Evolutionary conservation across 129 eudicot species (phyloP).

Genomic region (Sambucus nigra): DNA sequence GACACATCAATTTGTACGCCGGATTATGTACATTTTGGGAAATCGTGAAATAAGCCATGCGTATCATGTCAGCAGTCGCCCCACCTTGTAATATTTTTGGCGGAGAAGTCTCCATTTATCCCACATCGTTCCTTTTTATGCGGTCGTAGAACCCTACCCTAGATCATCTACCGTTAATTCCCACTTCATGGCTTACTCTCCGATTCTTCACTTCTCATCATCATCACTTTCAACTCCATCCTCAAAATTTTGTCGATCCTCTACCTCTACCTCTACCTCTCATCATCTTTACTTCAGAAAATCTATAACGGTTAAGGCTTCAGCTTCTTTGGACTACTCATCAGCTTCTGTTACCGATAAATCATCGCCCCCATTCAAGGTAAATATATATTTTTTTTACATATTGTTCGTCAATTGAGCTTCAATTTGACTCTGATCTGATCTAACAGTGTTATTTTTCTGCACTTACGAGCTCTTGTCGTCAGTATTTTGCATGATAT

Average conservation of each 20-base stretch:
- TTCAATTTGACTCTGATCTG: too few relatives aligned
- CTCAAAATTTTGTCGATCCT: slow-evolving; percentile 15
- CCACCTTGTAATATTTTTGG: slow-evolving; percentile 12
- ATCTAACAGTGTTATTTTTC: not conserved
- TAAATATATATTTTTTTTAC: not conserved
- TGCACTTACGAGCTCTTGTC: not conserved
- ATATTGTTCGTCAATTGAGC: not conserved
- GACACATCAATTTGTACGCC: too few relatives aligned
- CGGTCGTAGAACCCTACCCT: slow-evolving; percentile 21
- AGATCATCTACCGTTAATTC: slow-evolving; percentile 2
- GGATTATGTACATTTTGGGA: too few relatives aligned
- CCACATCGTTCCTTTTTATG: slow-evolving; percentile 6
- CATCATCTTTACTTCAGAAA: slow-evolving; percentile 13
- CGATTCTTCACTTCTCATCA: slow-evolving; percentile 27
- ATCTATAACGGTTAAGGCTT: slow-evolving; percentile 31
- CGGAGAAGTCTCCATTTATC: too few relatives aligned
- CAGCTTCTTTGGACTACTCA: slow-evolving; percentile 51
- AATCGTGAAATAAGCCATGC: not conserved
- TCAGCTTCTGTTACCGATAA: slow-evolving; percentile 13
- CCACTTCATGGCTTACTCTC: slow-evolving; percentile 38
- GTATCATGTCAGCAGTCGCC: too few relatives aligned
- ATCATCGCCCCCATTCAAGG: slow-evolving; percentile 38
- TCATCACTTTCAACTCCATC: slow-evolving; percentile 17
- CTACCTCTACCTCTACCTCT: not conserved
- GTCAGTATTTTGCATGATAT: too few relatives aligned